phyloP scores from a whole-genome alignment of 2,329 filamentous ascomycete species.

The Diplodia corticola region DNA sequence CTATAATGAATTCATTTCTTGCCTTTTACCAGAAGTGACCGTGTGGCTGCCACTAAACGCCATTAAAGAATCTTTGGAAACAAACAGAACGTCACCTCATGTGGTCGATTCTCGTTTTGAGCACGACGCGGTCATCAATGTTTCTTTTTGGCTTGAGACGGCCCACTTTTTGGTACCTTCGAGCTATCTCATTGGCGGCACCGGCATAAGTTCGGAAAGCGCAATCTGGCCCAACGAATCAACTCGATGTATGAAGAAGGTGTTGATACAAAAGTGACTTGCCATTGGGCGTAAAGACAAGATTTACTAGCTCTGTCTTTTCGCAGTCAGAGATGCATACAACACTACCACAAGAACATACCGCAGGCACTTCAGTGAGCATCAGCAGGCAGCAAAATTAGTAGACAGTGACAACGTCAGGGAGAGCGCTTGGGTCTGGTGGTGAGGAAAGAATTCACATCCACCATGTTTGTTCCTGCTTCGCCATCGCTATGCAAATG shows the following conservation, averaged over 20 bases:
- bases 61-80: slow-evolving; percentile 61
- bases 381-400: neutral
- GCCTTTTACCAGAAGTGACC: slow-evolving; percentile 80
- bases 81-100: neutral
- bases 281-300: neutral
- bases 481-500: slow-evolving; percentile 21
- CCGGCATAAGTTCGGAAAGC: neutral
- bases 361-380: too few relatives aligned
- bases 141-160: neutral
- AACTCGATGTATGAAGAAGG: neutral
- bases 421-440: neutral
- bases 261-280: neutral
- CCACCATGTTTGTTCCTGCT: neutral
- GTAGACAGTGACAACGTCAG: too few relatives aligned
- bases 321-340: neutral
- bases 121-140: neutral
- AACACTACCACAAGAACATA: neutral
- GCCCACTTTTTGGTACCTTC: neutral
- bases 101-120: slow-evolving; percentile 24
- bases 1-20: slow-evolving; percentile 66
- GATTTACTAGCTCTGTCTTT: neutral
- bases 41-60: slow-evolving; percentile 63
- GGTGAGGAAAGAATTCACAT: neutral
- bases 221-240: too few relatives aligned
- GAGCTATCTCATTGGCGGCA: neutral